A percentile compares a stretch with the other conserved stretches of the same genome.
Evolutionary conservation across 192 early-diverging fungal genomes (phyloP).

Genomic region (Mortierella antarctica): DNA sequence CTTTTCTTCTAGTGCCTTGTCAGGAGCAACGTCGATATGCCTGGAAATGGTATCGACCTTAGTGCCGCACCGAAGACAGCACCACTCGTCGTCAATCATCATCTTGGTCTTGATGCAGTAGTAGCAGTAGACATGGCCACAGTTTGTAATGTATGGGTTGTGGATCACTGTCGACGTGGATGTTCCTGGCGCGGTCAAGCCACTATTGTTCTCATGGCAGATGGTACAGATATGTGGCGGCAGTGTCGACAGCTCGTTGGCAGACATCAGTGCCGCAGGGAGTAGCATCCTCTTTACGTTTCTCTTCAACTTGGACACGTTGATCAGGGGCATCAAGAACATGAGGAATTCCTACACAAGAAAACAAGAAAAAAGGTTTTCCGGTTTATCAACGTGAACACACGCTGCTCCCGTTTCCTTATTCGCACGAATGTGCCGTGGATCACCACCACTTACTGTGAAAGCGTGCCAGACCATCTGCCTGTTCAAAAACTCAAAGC

Average conservation of each 20-base stretch:
- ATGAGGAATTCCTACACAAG: slow-evolving; percentile 81
- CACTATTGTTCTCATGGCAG: slow-evolving; percentile 69
- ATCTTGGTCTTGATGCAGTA: slow-evolving; percentile 86
- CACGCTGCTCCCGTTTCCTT: too few relatives aligned
- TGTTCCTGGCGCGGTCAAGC: slow-evolving; percentile 46
- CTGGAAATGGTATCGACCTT: slow-evolving; percentile 68
- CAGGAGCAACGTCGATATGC: slow-evolving; percentile 53
- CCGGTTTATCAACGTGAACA: neutral
- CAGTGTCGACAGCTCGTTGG: slow-evolving; percentile 59
- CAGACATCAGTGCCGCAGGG: slow-evolving; percentile 58
- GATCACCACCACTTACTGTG: slow-evolving; percentile 64
- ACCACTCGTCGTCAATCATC: slow-evolving; percentile 78
- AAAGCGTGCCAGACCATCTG: slow-evolving; percentile 96
- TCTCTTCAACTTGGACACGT: slow-evolving; percentile 67
- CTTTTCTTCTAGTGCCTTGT: slow-evolving; percentile 54
- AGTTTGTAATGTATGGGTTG: slow-evolving; percentile 84
- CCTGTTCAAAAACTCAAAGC: slow-evolving; percentile 93
- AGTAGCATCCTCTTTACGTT: slow-evolving; percentile 59
- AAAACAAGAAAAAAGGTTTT: slow-evolving; percentile 4
- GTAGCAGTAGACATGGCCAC: slow-evolving; percentile 91
- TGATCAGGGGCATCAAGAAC: slow-evolving; percentile 86
- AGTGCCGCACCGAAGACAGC: slow-evolving; percentile 83
- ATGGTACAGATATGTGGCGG: slow-evolving; percentile 82
- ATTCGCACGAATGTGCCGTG: too few relatives aligned
- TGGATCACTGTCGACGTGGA: slow-evolving; percentile 50